Base-by-base conservation (phyloP, 73 alveolate species). In the Diophrys appendiculata region DNA sequence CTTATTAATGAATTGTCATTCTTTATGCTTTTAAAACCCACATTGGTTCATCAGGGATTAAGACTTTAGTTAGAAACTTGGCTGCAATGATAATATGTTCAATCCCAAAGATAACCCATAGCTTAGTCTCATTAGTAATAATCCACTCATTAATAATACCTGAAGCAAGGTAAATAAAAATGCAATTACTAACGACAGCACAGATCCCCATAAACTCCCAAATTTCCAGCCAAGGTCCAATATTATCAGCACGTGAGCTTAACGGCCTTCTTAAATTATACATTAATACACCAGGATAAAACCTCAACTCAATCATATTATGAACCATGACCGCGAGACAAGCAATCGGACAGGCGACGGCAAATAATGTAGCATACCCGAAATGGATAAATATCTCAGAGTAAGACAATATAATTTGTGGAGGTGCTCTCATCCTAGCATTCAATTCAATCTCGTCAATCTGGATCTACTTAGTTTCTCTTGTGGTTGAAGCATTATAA, bases 341-440 rank as follows among this genome's bases (percentile, higher is more conserved):
- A 23, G 69, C 83, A 26, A 84, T 67, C 22, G 92, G 92, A 74
- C 92, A 84, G 22, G 87, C 92, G 26, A 70, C 33, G 0, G 81
- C 76, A 54, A 34, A 84, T 0, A 84, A 34, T 25, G 73, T 29
- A 0, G 84, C 84, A 1, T 68, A 55, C 1, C 92, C 87, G 75
- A 84, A 84, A 13, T 56, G 33, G 29, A 76, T 84, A 56, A 84
- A 84, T 0, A 77, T 73, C 23, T 84, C 87, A 24, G 73, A 32
- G 25, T 64, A 76, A 29, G 56, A 75, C 3, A 69, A 55, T 65
- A 84, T 69, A 27, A 65, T 76, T 13, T 84, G 81, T 33, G 29
- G 14, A 0, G 28, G n/a, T 27, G 8, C 54, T 0, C 24, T 8
- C 92, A 84, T 84, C 52, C 77, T 24, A 43, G 69, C 29, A 28